Base-by-base conservation (phyloP, 345 rosid genomes). In the Cardamine resedifolia region DNA sequence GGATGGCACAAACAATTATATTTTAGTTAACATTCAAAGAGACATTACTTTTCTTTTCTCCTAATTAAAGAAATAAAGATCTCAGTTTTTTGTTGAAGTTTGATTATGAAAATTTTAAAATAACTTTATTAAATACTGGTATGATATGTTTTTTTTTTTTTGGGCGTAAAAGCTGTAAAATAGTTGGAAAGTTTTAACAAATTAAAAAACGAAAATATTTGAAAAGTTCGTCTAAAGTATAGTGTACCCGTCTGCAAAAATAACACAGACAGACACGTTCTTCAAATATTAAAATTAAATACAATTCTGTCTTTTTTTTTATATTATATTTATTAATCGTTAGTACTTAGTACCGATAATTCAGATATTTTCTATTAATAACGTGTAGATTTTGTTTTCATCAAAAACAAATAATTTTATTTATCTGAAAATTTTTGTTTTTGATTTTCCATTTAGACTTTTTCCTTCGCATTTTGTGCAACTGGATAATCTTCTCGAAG, bases 381-480 rank as follows among this genome's bases (percentile, higher is more conserved):
- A 77, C 80, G 10, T 71, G 43, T 58, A 77, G 72, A 77, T 77
- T 71, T 59, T 62, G 56, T 64, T 70, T 18, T 64, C 36, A 39
- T 64, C 24, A 24, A 26, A 26, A 53, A 61, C 10, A 70, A 62
- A 30, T 11, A 23, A 19, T 39, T 44, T 53, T 7, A 21, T 23
- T 14, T 31, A 19, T 45, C 19, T 27, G 47, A 58, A 75, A 75
- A 70, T 56, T n/a, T n/a, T n/a, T n/a, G n/a, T n/a, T n/a, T n/a
- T n/a, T n/a, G n/a, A n/a, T n/a, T n/a, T n/a, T 27, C 60, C 71
- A 76, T 47, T 77, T 49, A 70, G 80, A 70, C 80, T 41, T 50
- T 57, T 77, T 77, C 80, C 67, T 70, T 69, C 76, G 79, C 79
- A 57, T 70, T 77, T 77, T 70, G 66, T 76, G 72, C 76, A 58